A percentile compares a stretch with the other conserved stretches of the same genome.
Evolutionary conservation across 768 basidiomycete genomes (phyloP).

Genomic region (Cystofilobasidium ferigula): DNA sequence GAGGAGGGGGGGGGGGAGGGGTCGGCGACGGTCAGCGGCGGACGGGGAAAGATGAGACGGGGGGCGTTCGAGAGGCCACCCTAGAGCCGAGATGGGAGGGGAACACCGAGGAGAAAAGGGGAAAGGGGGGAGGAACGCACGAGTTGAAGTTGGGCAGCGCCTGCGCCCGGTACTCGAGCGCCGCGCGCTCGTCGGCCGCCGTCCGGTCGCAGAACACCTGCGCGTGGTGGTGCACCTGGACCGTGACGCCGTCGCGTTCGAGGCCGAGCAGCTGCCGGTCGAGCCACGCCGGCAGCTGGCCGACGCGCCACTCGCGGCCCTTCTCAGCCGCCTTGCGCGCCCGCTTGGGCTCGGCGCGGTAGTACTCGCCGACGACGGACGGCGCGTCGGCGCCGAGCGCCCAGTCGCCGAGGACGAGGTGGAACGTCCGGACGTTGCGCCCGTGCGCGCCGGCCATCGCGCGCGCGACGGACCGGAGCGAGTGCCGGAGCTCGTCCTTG

Average conservation of each 20-base stretch:
- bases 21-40: too few relatives aligned
- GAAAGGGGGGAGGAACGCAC: neutral
- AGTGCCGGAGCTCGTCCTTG: conserved; percentile 16
- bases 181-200: neutral
- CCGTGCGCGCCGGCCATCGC: conserved; percentile 7
- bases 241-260: conserved; percentile 5
- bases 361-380: neutral
- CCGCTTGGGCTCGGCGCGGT: neutral
- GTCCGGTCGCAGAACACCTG: conserved; percentile 20
- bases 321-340: neutral
- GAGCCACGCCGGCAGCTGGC: conserved; percentile 19
- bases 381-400: neutral
- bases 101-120: neutral
- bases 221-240: conserved; percentile 24
- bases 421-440: conserved; percentile 12
- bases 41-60: too few relatives aligned
- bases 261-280: neutral
- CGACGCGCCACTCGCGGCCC: conserved; percentile 15
- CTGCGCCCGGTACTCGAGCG: conserved; percentile 9
- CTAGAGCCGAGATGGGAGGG: neutral
- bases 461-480: neutral
- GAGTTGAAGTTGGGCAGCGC: conserved; percentile 22
- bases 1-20: too few relatives aligned
- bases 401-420: conserved; percentile 26
- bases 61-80: too few relatives aligned